These are phyloP conservation scores for Sporopachydermia cereana DNA, from an alignment of 1,139 yeast genomes.

Conservation along the genomic window DNA sequence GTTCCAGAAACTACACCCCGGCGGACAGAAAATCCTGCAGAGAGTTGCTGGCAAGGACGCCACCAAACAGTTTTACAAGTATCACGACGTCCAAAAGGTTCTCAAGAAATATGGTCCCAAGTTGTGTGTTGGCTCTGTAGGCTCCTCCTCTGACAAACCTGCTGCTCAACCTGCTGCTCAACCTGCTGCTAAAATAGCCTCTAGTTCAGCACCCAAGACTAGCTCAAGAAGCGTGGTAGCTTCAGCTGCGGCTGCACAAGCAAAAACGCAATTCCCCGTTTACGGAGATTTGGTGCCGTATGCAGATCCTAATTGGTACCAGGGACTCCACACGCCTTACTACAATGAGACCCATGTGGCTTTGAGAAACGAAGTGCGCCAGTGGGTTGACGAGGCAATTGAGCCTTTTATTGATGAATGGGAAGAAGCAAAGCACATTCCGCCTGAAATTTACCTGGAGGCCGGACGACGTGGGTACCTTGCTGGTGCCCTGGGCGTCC, in stretches of 20 bases:
- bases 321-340: conserved; percentile 30
- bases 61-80: conserved; percentile 54
- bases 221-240: conserved; percentile 37
- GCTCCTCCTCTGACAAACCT: neutral
- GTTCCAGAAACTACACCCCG: conserved; percentile 89
- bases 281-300: conserved; percentile 31
- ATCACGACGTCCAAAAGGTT: conserved; percentile 30
- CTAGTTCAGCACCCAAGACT: neutral
- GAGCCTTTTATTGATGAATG: conserved; percentile 30
- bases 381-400: conserved; percentile 28
- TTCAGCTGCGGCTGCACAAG: conserved; percentile 23
- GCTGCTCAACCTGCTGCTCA: neutral
- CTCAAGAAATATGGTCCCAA: conserved; percentile 28
- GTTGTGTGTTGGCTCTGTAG: conserved; percentile 24
- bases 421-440: conserved; percentile 28
- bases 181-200: neutral
- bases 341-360: conserved; percentile 28
- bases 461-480: conserved; percentile 25
- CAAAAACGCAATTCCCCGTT: conserved; percentile 8
- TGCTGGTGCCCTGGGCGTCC: conserved; percentile 22
- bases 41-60: conserved; percentile 89
- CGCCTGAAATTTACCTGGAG: conserved; percentile 21
- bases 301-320: conserved; percentile 34
- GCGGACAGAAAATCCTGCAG: conserved; percentile 67
- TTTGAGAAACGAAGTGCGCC: conserved; percentile 27